Percentiles rank a stretch among this genome's conserved stretches.
phyloP scores from a whole-genome alignment of 495 filamentous ascomycete genomes.

The Polyplosphaeria fusca region DNA sequence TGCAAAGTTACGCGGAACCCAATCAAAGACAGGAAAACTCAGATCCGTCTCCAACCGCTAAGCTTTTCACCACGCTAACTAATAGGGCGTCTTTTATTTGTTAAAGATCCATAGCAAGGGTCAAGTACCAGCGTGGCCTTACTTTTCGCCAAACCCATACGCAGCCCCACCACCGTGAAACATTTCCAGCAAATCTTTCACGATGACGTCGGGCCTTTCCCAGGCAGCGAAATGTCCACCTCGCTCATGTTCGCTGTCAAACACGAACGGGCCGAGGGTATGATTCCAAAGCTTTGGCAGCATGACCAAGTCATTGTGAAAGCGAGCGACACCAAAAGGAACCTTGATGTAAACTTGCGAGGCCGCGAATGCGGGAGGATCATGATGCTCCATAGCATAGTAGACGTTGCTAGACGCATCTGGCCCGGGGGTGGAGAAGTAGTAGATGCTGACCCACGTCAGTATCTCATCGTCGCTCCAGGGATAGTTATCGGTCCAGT shows the following conservation, averaged over 20 bases:
- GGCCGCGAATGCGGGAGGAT: slow-evolving; percentile 1
- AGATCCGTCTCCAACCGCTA: too few species aligned
- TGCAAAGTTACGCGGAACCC: too few species aligned
- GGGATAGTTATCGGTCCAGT: slow-evolving; percentile 49
- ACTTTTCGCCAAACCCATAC: neutral
- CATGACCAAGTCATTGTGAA: slow-evolving; percentile 52
- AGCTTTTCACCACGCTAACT: too few species aligned
- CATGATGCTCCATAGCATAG: slow-evolving; percentile 44
- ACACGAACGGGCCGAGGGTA: slow-evolving; percentile 54
- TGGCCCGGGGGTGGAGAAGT: slow-evolving; percentile 50
- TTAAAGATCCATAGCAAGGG: too few species aligned
- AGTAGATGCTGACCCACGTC: slow-evolving; percentile 53
- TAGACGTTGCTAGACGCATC: slow-evolving; percentile 49
- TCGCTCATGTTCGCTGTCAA: slow-evolving; percentile 48
- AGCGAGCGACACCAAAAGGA: slow-evolving; percentile 53
- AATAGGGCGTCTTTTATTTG: too few species aligned
- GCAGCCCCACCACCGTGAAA: neutral
- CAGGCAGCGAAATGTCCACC: slow-evolving; percentile 66
- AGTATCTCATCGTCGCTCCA: slow-evolving; percentile 56
- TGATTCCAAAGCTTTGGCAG: slow-evolving; percentile 52
- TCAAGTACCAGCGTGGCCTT: too few species aligned
- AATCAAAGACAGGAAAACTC: too few species aligned
- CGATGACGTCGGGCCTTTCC: slow-evolving; percentile 55
- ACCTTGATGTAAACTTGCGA: slow-evolving; percentile 37
- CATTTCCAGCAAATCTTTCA: slow-evolving; percentile 48